These are phyloP conservation scores for Polytolypa hystricis DNA, from an alignment of 2,329 filamentous ascomycete species.

Conservation along the genomic window DNA sequence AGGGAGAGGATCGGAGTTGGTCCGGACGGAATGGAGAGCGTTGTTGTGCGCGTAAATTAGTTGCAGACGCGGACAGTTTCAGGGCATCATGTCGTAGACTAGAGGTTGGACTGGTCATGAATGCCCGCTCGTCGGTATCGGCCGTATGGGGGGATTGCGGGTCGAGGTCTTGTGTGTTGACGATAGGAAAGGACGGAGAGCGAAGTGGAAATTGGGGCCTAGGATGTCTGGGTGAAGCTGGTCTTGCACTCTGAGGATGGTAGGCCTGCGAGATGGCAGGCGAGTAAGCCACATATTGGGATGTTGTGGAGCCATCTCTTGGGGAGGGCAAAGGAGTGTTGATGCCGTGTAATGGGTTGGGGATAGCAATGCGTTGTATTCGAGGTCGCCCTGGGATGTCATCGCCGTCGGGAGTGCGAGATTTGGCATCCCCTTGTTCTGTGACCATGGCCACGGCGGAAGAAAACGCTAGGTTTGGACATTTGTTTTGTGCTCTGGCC, in stretches of 20 bases:
- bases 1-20: slow-evolving; percentile 3
- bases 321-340: neutral
- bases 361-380: slow-evolving; percentile 15
- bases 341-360: slow-evolving; percentile 9
- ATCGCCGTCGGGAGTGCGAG: slow-evolving; percentile 22
- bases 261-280: slow-evolving; percentile 1
- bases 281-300: neutral
- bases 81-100: neutral
- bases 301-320: neutral
- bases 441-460: slow-evolving; percentile 35
- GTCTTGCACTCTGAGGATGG: slow-evolving; percentile 4
- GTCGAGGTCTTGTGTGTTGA: neutral
- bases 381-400: slow-evolving; percentile 11
- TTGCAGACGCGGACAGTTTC: slow-evolving; percentile 24
- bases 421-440: slow-evolving; percentile 29
- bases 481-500: slow-evolving; percentile 26
- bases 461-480: slow-evolving; percentile 28
- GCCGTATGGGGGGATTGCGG: slow-evolving; percentile 1
- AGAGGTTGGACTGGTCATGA: neutral
- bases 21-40: slow-evolving; percentile 9
- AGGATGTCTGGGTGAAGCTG: slow-evolving; percentile 1
- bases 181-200: slow-evolving; percentile 4
- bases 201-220: slow-evolving; percentile 2
- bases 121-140: neutral
- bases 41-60: slow-evolving; percentile 20